phyloP scores from a whole-genome alignment of 345 rosid species.

The Angophora floribunda region DNA sequence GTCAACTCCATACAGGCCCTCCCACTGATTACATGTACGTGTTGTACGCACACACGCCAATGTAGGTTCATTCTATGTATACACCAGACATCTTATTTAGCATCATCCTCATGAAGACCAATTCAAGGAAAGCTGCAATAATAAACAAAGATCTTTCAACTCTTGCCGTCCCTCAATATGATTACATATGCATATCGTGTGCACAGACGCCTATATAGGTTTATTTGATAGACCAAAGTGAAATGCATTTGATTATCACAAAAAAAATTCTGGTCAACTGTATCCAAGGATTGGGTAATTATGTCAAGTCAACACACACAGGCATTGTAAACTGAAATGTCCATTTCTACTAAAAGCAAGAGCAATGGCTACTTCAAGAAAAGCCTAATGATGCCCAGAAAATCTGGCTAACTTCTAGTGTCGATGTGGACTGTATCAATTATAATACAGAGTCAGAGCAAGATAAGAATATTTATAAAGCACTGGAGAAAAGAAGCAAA shows the following conservation, averaged over 20 bases:
- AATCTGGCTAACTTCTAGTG: neutral
- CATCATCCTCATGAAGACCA: neutral
- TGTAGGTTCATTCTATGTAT: neutral
- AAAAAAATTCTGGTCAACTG: neutral
- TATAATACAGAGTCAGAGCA: neutral
- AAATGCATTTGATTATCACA: neutral
- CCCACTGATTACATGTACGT: neutral
- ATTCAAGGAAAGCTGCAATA: neutral
- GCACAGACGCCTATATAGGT: neutral
- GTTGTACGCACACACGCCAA: neutral
- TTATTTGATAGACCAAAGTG: neutral
- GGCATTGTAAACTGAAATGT: neutral
- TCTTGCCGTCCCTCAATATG: neutral
- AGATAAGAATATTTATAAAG: neutral
- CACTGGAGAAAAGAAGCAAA: neutral
- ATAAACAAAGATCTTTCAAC: neutral
- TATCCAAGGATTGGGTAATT: neutral
- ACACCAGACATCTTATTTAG: neutral
- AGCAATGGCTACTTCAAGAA: neutral
- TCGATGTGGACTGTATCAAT: neutral
- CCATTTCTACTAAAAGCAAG: neutral
- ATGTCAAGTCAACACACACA: neutral
- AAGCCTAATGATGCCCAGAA: neutral
- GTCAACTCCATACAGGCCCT: neutral
- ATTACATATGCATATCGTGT: neutral